phyloP scores from a whole-genome alignment of 257 asterid genomes.

The Cruciata laevipes region DNA sequence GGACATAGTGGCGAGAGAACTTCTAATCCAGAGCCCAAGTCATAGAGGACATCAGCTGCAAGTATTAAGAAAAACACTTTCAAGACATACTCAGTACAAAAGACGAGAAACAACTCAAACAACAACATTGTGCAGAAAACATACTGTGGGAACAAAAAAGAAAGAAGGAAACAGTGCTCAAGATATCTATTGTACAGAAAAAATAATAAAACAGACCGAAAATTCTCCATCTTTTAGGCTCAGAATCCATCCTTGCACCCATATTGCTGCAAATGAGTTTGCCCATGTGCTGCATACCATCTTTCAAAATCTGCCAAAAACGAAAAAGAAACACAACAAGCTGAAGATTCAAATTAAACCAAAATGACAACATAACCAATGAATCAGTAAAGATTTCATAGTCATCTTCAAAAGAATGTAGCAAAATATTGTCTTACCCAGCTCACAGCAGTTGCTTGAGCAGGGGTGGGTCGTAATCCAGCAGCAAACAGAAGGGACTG shows the following conservation, averaged over 20 bases:
- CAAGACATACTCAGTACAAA: constrained; percentile 4
- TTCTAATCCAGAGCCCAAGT: constrained; percentile 90
- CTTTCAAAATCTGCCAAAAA: constrained; percentile 65
- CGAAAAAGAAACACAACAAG: constrained; percentile 10
- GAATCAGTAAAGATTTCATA: background rate
- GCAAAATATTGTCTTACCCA: constrained; percentile 52
- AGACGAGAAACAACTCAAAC: constrained; percentile 6
- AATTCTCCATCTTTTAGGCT: constrained; percentile 93
- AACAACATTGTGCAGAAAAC: background rate
- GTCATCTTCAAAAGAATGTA: background rate
- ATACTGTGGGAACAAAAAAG: background rate
- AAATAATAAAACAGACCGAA: constrained; percentile 46
- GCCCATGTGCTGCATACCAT: constrained; percentile 97
- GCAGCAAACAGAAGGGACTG: constrained; percentile 98
- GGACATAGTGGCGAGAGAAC: constrained; percentile 95
- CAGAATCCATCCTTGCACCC: constrained; percentile 99
- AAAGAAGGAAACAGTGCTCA: constrained; percentile 1
- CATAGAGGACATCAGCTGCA: constrained; percentile 96
- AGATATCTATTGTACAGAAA: constrained; percentile 1
- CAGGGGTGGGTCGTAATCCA: constrained; percentile 97
- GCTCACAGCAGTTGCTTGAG: constrained; percentile 98
- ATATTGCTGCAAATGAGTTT: constrained; percentile 89
- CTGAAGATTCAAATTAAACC: constrained; percentile 8
- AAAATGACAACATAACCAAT: background rate
- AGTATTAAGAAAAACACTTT: constrained; percentile 18